Base-by-base conservation (phyloP, 805 yeast species). In the Scheffersomyces amazonensis region DNA sequence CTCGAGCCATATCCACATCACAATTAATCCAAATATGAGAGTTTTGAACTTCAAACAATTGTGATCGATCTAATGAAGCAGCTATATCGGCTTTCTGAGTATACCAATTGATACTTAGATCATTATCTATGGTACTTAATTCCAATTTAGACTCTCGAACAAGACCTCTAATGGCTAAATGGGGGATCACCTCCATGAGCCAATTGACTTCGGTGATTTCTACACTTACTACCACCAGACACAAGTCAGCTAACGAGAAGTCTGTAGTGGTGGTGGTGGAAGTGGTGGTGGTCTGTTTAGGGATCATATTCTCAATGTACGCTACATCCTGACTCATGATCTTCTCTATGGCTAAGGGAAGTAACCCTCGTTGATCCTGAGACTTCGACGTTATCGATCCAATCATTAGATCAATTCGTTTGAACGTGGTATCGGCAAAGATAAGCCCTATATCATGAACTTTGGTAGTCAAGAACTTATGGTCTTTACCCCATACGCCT, bases 41-140 rank as follows among this genome's bases (percentile, higher is more conserved):
- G 8, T 34, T 24, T 29, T 44, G 41, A 4, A 42, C 16, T 31
- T 44, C 48, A 2, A 44, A 13, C 28, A 44, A 25, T 19, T 27
- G 30, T 5, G 30, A 27, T 11, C 17, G n/a, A 15, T 27, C 30
- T 5, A 27, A 15, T 5, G 15, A 8, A 4, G 7, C 30, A 5
- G 9, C 16, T 5, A 27, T 6, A 27, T 27, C 30, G 8, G 15
- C 5, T 12, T 27, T 27, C 30, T 5, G 30, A n/a, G 17, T 15
- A 15, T 6, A 27, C 16, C 17, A 27, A 4, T 27, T 27, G 11
- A 15, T 6, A 13, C 6, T 5, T 27, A 27, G 5, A 27, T 13
- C 15, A 27, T 17, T 17, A 5, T n/a, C 17, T 6, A 5, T 15
- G 6, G 17, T 10, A 10, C 30, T 27, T 5, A 12, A 7, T 5